These are phyloP conservation scores for Skeletonema grethae DNA, from an alignment of 108 stramenopile species.

Conservation along the genomic window DNA sequence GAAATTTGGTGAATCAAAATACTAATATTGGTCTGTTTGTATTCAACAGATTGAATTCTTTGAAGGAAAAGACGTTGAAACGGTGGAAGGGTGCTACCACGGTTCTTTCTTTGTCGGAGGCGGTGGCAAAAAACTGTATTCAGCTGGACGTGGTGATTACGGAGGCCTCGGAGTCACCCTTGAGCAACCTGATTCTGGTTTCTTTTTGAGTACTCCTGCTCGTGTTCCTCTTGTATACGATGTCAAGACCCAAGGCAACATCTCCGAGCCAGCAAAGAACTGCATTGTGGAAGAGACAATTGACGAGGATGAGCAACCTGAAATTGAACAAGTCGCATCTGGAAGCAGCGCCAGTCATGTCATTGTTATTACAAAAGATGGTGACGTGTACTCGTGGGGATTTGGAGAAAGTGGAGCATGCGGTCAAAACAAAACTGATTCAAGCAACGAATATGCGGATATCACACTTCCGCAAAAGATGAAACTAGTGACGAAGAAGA, in stretches of 20 bases:
- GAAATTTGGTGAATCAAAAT: too few species aligned
- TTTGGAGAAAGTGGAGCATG: slow-evolving; percentile 64
- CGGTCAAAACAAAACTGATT: slow-evolving; percentile 55
- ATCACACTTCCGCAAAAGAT: slow-evolving; percentile 42
- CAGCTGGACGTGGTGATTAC: slow-evolving; percentile 87
- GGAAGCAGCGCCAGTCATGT: slow-evolving; percentile 54
- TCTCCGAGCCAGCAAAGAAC: slow-evolving; percentile 42
- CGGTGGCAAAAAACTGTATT: slow-evolving; percentile 62
- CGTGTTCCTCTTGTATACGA: slow-evolving; percentile 53
- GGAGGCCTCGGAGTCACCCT: slow-evolving; percentile 78
- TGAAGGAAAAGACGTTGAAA: slow-evolving; percentile 54
- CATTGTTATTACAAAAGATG: slow-evolving; percentile 64
- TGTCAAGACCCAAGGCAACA: slow-evolving; percentile 13
- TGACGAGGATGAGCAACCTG: slow-evolving; percentile 36
- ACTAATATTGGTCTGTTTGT: slow-evolving; percentile 20
- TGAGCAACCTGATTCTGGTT: slow-evolving; percentile 33
- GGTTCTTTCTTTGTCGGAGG: slow-evolving; percentile 70
- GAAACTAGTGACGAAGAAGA: slow-evolving; percentile 22
- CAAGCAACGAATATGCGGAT: slow-evolving; percentile 35
- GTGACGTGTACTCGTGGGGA: slow-evolving; percentile 93
- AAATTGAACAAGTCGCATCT: slow-evolving; percentile 58
- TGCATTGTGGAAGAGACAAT: slow-evolving; percentile 39
- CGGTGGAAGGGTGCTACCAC: slow-evolving; percentile 76
- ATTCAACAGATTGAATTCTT: slow-evolving; percentile 52
- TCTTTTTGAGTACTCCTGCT: slow-evolving; percentile 36